These are phyloP conservation scores for Myrica gale DNA, from an alignment of 306 rosid species.

Conservation along the genomic window DNA sequence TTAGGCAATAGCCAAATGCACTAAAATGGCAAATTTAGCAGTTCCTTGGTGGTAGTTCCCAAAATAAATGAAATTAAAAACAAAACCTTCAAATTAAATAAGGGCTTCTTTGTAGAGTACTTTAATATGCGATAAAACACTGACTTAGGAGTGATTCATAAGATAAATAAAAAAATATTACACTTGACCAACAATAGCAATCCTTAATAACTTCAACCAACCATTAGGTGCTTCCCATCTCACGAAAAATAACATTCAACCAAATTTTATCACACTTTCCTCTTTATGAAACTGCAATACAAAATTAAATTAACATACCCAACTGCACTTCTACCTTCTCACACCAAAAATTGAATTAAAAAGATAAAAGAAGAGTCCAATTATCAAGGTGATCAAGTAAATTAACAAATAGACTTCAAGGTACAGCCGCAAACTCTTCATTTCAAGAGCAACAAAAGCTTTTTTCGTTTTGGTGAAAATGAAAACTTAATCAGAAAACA, in stretches of 20 bases:
- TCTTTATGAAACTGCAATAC: not conserved
- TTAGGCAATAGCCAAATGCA: no score
- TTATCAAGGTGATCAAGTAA: not conserved
- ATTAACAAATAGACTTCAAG: no score
- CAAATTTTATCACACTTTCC: not conserved
- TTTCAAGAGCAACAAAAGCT: not conserved
- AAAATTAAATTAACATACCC: not conserved
- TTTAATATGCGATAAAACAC: no score
- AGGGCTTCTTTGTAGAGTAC: not conserved
- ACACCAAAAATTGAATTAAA: not conserved
- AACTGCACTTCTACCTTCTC: not conserved
- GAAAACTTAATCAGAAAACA: not conserved
- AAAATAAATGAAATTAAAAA: no score
- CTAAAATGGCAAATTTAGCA: no score
- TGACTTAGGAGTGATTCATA: no score
- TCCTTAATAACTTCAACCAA: not conserved
- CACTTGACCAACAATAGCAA: not conserved
- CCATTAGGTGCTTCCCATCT: not conserved
- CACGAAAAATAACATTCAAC: not conserved
- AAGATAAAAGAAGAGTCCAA: not conserved
- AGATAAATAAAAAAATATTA: no score
- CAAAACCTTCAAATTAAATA: not conserved
- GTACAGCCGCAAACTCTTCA: not conserved
- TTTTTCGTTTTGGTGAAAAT: not conserved
- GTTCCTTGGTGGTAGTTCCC: not conserved